Evolutionary conservation across 2,329 filamentous ascomycete genomes (phyloP).

Genomic region (Aureobasidium sp.): DNA sequence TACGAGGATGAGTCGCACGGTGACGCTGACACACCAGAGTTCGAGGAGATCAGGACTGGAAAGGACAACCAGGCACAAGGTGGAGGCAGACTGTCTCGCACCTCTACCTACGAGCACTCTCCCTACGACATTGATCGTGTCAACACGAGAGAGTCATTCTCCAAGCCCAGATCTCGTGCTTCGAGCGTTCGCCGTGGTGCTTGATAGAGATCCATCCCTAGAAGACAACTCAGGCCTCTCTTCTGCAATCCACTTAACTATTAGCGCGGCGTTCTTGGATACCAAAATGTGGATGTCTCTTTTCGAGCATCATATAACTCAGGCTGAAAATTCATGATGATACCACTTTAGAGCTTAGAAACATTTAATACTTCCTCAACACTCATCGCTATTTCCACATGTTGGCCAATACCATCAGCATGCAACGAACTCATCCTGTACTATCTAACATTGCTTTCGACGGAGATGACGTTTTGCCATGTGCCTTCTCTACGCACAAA

Average conservation of each 20-base stretch:
- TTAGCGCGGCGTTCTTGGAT: slow-evolving; percentile 6
- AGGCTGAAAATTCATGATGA: background rate
- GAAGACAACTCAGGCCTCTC: background rate
- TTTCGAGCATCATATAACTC: background rate
- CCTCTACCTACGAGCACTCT: slow-evolving; percentile 29
- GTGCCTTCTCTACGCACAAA: background rate
- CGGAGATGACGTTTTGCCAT: background rate
- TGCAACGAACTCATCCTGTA: no score
- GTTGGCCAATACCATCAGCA: no score
- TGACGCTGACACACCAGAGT: slow-evolving; percentile 20
- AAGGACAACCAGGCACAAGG: slow-evolving; percentile 13
- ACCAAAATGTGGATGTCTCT: slow-evolving; percentile 1
- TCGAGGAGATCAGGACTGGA: slow-evolving; percentile 31
- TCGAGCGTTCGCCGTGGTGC: slow-evolving; percentile 2
- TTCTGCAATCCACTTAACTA: background rate
- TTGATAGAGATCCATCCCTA: background rate
- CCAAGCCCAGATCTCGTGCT: slow-evolving; percentile 10
- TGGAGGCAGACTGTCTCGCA: slow-evolving; percentile 13
- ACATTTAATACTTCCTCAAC: background rate
- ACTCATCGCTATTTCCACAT: background rate
- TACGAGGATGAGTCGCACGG: slow-evolving; percentile 14
- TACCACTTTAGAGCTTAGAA: background rate
- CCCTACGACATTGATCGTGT: slow-evolving; percentile 42
- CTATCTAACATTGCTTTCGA: background rate
- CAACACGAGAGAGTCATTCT: slow-evolving; percentile 39